These are phyloP conservation scores for Hanseniaspora singularis DNA, from an alignment of 805 yeast species.

Conservation along the genomic window DNA sequence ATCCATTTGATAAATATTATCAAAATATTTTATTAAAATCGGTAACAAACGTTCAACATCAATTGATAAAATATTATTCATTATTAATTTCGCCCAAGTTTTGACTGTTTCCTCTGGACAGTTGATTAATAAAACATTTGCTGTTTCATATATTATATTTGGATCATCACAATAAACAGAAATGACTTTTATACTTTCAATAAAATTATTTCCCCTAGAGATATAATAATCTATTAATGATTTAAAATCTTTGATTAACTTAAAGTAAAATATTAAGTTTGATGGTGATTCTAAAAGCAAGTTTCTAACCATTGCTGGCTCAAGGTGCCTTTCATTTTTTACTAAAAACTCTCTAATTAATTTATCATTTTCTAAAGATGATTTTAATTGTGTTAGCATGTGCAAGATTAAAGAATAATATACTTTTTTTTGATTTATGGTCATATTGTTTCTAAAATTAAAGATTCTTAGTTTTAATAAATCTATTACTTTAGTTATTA, in stretches of 20 bases:
- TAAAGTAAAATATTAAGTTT: conserved; percentile 57
- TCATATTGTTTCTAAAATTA: conserved; percentile 14
- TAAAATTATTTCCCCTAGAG: conserved; percentile 52
- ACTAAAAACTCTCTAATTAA: conserved; percentile 17
- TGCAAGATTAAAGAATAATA: conserved; percentile 30
- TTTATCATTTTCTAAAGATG: background rate
- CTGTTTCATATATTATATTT: conserved; percentile 46
- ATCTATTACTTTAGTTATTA: conserved; percentile 32
- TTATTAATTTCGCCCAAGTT: conserved; percentile 55
- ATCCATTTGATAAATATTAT: conserved; percentile 37
- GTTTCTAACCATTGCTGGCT: conserved; percentile 50
- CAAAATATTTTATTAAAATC: conserved; percentile 58
- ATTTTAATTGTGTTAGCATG: conserved; percentile 22
- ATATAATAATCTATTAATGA: conserved; percentile 62
- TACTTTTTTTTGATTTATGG: conserved; percentile 26
- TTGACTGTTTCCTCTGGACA: conserved; percentile 59
- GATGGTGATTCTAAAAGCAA: conserved; percentile 57
- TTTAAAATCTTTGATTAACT: conserved; percentile 51
- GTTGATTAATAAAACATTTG: conserved; percentile 58
- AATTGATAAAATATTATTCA: conserved; percentile 30
- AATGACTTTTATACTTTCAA: conserved; percentile 49
- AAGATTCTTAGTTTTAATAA: conserved; percentile 17
- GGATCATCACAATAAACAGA: conserved; percentile 37
- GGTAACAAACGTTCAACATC: conserved; percentile 61
- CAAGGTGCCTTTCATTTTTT: conserved; percentile 29